These are phyloP conservation scores for Lactifluus pinguis DNA, from an alignment of 768 basidiomycete genomes.

Conservation along the genomic window DNA sequence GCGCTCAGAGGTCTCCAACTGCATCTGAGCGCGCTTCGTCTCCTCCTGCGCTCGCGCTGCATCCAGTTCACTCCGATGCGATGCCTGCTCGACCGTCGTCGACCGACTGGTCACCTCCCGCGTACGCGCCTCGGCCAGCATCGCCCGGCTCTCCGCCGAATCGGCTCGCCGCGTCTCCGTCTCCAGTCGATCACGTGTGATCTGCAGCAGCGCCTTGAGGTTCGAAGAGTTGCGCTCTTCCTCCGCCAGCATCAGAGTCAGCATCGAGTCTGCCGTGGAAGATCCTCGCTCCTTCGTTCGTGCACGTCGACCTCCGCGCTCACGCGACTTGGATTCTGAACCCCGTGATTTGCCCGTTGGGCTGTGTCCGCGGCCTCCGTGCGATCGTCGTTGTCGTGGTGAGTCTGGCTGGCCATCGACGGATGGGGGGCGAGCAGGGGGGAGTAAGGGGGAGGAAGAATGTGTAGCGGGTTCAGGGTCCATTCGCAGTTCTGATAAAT, in stretches of 20 bases:
- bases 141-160: constrained; percentile 18
- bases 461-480: neutral
- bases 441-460: neutral
- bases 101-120: constrained; percentile 11
- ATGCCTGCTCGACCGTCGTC: constrained; percentile 11
- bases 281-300: constrained; percentile 5
- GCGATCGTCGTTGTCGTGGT: neutral
- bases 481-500: constrained; percentile 3
- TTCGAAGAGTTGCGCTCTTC: constrained; percentile 20
- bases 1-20: constrained; percentile 17
- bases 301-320: constrained; percentile 1
- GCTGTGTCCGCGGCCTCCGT: constrained; percentile 2
- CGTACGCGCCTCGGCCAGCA: constrained; percentile 14
- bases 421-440: neutral
- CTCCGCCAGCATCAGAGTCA: constrained; percentile 20
- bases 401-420: neutral
- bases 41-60: constrained; percentile 18
- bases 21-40: constrained; percentile 19
- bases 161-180: constrained; percentile 16
- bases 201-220: constrained; percentile 16
- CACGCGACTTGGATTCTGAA: constrained; percentile 14
- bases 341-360: constrained; percentile 8
- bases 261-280: constrained; percentile 13
- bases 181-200: constrained; percentile 17
- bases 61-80: constrained; percentile 16